Base-by-base conservation (phyloP, 1,284 basidiomycete species). In the Inonotus hispidus region DNA sequence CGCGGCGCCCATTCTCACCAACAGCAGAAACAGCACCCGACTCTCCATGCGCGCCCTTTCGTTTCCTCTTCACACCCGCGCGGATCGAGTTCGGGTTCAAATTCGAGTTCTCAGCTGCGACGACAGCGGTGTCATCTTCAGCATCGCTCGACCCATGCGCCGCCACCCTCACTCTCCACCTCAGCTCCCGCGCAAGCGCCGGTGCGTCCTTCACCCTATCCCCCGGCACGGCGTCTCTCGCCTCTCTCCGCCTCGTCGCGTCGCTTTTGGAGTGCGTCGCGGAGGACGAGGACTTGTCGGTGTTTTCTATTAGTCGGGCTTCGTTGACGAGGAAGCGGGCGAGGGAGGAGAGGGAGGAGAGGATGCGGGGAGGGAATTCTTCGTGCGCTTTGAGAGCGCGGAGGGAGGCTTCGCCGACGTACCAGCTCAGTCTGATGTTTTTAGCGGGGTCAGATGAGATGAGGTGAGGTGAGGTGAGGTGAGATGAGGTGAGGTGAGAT, bases 341-440 rank as follows among this genome's bases (percentile, higher is more conserved):
- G 2, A 96, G 79, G 0, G 81, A 78, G 50, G 82, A 74, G 14
- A 96, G 74, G 4, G 90, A 90, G n/a, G 82, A 76, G 38, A 95
- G 74, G 2, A 94, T 79, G 38, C 92, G 84, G 1, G 79, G 63
- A 53, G 79, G 71, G 63, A 89, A 84, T 43, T 84, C 79, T 61
- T 82, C 81, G 41, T 81, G 82, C 7, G 80, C 75, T 67, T 86
- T 90, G 32, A 95, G 74, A 65, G 91, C 86, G 35, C 84, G 80
- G 39, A 88, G 75, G 70, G 88, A 88, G 66, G 85, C 87, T 65
- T 94, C 90, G 1, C 83, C 92, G 8, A 90, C 91, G 69, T 94
- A 94, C 93, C 93, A 95, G 68, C 90, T 93, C 6, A 95, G 77
- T 70, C 92, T 95, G 45, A 14, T 35, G n/a, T n/a, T n/a, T n/a